Conservation (phyloP, 495 filamentous ascomycete species). For the Bryoglossum gracile region DNA sequence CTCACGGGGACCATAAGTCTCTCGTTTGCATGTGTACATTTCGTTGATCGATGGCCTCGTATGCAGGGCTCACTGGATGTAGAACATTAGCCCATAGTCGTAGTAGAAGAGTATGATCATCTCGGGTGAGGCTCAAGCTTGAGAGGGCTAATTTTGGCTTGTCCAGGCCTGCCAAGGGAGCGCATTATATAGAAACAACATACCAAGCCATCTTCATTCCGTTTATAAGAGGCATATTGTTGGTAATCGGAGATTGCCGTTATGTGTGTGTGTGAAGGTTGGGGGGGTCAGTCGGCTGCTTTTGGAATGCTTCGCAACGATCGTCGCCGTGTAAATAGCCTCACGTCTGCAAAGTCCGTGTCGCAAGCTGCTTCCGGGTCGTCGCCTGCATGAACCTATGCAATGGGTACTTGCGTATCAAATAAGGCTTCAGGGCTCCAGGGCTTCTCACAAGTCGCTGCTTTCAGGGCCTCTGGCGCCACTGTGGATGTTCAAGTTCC, state of each 20-base stretch:
- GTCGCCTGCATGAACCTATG: conserved; percentile 12
- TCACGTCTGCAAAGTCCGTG: conserved; percentile 13
- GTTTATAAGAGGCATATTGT: conserved; percentile 46
- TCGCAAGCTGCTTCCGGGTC: conserved; percentile 10
- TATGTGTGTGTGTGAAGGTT: conserved; percentile 2
- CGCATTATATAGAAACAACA: conserved; percentile 20
- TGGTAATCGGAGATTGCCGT: not conserved
- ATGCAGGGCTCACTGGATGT: conserved; percentile 69
- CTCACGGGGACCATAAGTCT: conserved; percentile 71
- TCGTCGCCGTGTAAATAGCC: conserved; percentile 21
- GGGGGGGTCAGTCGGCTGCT: conserved; percentile 1
- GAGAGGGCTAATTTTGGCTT: not conserved
- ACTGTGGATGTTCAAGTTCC: conserved; percentile 11
- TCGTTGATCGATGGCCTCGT: conserved; percentile 78
- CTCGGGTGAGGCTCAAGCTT: conserved; percentile 5
- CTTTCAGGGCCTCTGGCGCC: conserved; percentile 7
- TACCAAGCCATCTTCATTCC: conserved; percentile 55
- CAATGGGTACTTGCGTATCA: conserved; percentile 6
- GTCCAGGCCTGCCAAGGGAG: not conserved
- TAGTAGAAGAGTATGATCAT: no score
- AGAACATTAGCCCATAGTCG: not conserved
- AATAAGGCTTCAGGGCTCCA: no score
- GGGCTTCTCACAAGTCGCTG: conserved; percentile 2
- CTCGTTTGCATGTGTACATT: conserved; percentile 67
- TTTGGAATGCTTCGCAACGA: not conserved